phyloP scores from a whole-genome alignment of 2,329 filamentous ascomycete species.

The Fusarium xylarioides region DNA sequence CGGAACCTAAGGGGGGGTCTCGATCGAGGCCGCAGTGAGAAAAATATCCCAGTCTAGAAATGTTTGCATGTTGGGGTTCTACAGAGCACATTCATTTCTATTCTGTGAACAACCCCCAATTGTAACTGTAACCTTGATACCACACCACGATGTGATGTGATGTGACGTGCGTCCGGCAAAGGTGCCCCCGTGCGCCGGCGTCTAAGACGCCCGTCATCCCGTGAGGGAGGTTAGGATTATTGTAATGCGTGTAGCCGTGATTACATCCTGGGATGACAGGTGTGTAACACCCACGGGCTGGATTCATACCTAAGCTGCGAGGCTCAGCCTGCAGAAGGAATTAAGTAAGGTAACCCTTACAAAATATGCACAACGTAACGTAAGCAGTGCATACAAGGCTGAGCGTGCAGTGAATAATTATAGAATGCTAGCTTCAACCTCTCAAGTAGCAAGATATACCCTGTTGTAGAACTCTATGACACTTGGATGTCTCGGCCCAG shows the following conservation, averaged over 20 bases:
- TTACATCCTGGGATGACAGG: conserved; percentile 1
- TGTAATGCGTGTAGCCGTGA: conserved; percentile 2
- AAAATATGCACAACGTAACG: conserved; percentile 15
- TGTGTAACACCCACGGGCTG: conserved; percentile 19
- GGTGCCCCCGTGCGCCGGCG: not conserved
- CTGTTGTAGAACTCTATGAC: not conserved
- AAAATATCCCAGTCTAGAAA: not conserved
- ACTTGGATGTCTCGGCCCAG: not conserved
- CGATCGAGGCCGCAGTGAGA: conserved; percentile 15
- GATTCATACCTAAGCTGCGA: conserved; percentile 31
- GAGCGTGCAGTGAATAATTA: conserved; percentile 2
- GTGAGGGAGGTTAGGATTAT: not conserved
- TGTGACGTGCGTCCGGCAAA: conserved; percentile 1
- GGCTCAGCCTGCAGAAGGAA: conserved; percentile 6
- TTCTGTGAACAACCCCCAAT: not conserved
- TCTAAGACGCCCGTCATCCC: conserved; percentile 21
- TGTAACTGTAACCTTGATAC: conserved; percentile 9
- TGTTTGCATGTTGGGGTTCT: not conserved
- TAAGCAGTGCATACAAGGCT: conserved; percentile 26
- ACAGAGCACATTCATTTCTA: not conserved
- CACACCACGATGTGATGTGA: not conserved
- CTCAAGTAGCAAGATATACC: not conserved
- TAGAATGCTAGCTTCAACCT: not conserved
- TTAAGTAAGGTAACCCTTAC: not conserved
- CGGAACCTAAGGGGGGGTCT: conserved; percentile 2